Evolutionary conservation across 306 rosid species (phyloP).

Genomic region (Lathyrus oleraceus): DNA sequence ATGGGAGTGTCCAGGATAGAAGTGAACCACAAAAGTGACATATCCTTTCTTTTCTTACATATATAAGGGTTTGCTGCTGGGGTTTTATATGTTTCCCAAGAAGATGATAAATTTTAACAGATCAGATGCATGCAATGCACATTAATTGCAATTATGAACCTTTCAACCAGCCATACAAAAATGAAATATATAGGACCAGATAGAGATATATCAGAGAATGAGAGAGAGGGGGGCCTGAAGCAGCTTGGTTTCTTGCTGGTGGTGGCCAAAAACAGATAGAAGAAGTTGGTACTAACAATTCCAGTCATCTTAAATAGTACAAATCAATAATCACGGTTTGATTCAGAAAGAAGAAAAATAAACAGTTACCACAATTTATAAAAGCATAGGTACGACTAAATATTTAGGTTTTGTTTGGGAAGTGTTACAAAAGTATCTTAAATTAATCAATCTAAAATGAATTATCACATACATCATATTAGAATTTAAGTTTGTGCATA

Average conservation of each 20-base stretch:
- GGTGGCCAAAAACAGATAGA: constrained; percentile 17
- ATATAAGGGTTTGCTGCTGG: constrained; percentile 21
- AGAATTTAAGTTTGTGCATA: too few species aligned
- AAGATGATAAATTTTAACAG: constrained; percentile 29
- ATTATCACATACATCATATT: too few species aligned
- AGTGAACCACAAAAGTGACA: constrained; percentile 39
- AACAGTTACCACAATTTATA: too few species aligned
- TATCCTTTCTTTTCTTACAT: constrained; percentile 11
- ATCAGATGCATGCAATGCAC: constrained; percentile 37
- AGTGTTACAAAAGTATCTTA: too few species aligned
- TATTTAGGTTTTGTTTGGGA: too few species aligned
- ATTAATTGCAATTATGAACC: constrained; percentile 36
- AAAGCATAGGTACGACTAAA: too few species aligned
- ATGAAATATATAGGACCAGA: constrained; percentile 28
- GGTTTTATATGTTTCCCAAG: constrained; percentile 33
- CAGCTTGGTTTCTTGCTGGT: not conserved
- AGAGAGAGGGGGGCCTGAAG: not conserved
- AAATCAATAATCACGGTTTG: too few species aligned
- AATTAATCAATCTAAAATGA: too few species aligned
- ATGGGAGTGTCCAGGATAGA: constrained; percentile 30
- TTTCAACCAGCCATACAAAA: constrained; percentile 21
- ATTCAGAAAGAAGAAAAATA: too few species aligned
- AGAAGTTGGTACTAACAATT: not conserved
- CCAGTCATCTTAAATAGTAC: not conserved
- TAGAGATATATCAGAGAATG: not conserved